phyloP scores from a whole-genome alignment of 768 basidiomycete genomes.

The Collybiopsis confluens region DNA sequence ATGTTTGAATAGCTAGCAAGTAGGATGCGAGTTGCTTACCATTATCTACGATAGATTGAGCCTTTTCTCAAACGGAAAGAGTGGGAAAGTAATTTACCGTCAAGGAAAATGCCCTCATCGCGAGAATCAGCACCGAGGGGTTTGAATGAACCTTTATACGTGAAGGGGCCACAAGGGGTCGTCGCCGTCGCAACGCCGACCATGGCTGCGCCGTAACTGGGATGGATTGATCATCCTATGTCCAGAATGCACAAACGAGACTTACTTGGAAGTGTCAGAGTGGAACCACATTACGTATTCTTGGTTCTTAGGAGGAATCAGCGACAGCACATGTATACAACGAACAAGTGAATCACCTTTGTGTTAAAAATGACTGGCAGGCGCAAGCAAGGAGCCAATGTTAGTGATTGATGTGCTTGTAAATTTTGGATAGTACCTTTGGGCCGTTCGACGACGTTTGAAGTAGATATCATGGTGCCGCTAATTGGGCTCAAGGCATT shows the following conservation, averaged over 20 bases:
- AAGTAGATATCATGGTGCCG: constrained; percentile 52
- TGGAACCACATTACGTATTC: constrained; percentile 76
- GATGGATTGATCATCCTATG: no score
- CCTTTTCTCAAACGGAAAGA: neutral
- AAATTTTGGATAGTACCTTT: constrained; percentile 38
- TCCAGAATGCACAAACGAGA: constrained; percentile 9
- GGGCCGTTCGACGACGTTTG: constrained; percentile 58
- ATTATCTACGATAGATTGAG: constrained; percentile 29
- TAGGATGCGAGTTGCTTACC: constrained; percentile 18
- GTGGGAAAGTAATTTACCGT: constrained; percentile 32
- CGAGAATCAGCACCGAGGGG: constrained; percentile 57
- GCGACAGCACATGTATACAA: neutral
- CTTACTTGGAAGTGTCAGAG: constrained; percentile 55
- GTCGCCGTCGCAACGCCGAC: constrained; percentile 59
- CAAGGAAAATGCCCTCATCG: constrained; percentile 56
- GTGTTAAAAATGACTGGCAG: constrained; percentile 48
- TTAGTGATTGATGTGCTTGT: neutral
- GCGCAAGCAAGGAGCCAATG: neutral
- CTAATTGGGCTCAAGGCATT: constrained; percentile 52
- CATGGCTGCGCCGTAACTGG: constrained; percentile 59
- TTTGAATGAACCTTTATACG: constrained; percentile 49
- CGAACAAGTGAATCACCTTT: constrained; percentile 26
- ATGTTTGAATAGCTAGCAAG: neutral
- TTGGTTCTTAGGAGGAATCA: constrained; percentile 34
- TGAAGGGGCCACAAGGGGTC: constrained; percentile 58